Conservation (phyloP, 768 basidiomycete genomes). For the Agrocybe praecox region DNA sequence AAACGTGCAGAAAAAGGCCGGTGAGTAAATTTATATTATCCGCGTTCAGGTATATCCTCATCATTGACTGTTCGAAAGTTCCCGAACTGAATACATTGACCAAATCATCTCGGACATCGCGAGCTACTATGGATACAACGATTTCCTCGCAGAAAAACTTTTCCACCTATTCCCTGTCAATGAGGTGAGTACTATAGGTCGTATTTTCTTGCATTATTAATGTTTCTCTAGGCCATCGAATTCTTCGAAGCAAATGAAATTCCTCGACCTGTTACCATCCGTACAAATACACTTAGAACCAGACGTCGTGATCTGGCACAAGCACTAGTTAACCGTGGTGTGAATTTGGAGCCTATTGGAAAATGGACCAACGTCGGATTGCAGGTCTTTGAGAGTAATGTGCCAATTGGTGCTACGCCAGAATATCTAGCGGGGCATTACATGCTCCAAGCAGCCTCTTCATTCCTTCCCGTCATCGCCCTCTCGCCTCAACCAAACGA, state of each 20-base stretch:
- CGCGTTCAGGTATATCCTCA: constrained; percentile 5
- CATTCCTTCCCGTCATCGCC: constrained; percentile 98
- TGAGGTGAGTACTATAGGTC: constrained; percentile 59
- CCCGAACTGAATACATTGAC: constrained; percentile 86
- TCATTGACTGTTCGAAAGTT: constrained; percentile 42
- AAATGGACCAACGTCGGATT: constrained; percentile 99
- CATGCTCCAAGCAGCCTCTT: constrained; percentile 99
- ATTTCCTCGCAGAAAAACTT: constrained; percentile 91
- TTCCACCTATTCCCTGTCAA: constrained; percentile 91
- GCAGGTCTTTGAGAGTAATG: constrained; percentile 96
- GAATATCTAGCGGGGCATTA: constrained; percentile 99
- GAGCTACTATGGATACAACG: constrained; percentile 97
- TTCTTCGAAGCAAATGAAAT: constrained; percentile 99
- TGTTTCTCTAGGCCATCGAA: constrained; percentile 75
- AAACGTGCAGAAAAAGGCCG: constrained; percentile 66
- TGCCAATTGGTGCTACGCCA: constrained; percentile 97
- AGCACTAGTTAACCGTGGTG: constrained; percentile 90
- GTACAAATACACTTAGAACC: constrained; percentile 94
- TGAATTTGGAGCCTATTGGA: constrained; percentile 96
- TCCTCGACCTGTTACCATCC: constrained; percentile 94
- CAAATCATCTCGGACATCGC: constrained; percentile 90
- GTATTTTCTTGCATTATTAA: constrained; percentile 6
- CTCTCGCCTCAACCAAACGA: constrained; percentile 92
- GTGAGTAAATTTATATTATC: constrained; percentile 39
- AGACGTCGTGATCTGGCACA: constrained; percentile 94